Evolutionary conservation across 805 yeast species (phyloP), one percentile per base, ranked within the genome.

Genomic region (Cyberlindnera galapagoensis): DNA sequence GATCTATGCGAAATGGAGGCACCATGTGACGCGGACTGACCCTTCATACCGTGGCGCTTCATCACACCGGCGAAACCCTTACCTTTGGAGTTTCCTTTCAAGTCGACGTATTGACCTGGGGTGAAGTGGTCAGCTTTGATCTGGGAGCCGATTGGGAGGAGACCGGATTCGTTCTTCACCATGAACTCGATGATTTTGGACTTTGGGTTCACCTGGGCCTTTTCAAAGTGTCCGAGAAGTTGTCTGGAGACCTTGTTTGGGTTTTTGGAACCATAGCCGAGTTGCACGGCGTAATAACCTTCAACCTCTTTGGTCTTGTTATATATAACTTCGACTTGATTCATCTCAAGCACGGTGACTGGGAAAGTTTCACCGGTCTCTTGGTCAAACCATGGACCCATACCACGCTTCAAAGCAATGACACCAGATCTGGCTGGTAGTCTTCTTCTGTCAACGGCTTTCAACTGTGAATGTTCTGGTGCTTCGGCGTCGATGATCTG

Each of bases 61-160:
- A 92, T 92, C 16, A 90, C 97, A 75, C 98, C 98, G 15, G 88
- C 85, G 57, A 86, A 86, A 9, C 98, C 98, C 60, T 92, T 92
- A 61, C 98, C 98, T 57, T 86, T 90, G 32, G 88, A 68, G 13
- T 70, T 68, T 11, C 88, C 81, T 54, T 76, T 71, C 33, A 86
- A 63, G 55, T 92, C 98, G 18, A 92, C 88, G 38, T 63, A 71
- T 57, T 86, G 92, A 19, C 97, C 97, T 12, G 63, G 67, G 36
- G 76, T 71, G 56, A 90, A 90, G 58, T 80, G 88, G 52, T 85
- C 87, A 2, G 96, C 95, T 34, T 64, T 72, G 35, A 92, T 60
- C 48, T 77, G 75, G 3, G 87, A 76, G 4, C 97, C 97, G 7
- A 79, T 60, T 9, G 87, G 83, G 33, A 84, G 58, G 33, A 87